A percentile compares a stretch with the other conserved stretches of the same genome.
Conservation (phyloP, 2,329 filamentous ascomycete species). For the Diplocarpon mali region DNA sequence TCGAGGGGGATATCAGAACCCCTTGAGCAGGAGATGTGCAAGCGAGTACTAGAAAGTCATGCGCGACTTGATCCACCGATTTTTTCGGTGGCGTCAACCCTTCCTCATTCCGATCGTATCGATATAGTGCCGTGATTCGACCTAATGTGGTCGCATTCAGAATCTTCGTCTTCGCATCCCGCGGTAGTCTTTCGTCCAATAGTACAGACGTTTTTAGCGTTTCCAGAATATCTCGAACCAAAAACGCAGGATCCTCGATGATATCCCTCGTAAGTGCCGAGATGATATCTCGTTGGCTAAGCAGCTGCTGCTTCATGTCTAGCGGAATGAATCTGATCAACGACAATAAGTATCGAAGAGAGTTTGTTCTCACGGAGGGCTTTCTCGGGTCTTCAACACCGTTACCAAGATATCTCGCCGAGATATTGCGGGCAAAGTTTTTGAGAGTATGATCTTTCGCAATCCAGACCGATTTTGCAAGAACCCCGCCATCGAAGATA, state of each 20-base stretch:
- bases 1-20: conserved; percentile 62
- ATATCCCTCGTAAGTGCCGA: conserved; percentile 65
- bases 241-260: conserved; percentile 62
- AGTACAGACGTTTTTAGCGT: conserved; percentile 61
- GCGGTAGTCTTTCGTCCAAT: conserved; percentile 60
- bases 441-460: conserved; percentile 70
- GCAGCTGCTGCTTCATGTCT: conserved; percentile 68
- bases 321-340: conserved; percentile 69
- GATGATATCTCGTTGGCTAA: conserved; percentile 62
- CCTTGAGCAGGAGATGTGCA: conserved; percentile 68
- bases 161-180: conserved; percentile 62
- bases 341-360: conserved; percentile 69
- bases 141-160: conserved; percentile 66
- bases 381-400: conserved; percentile 53
- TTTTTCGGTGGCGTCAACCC: conserved; percentile 32
- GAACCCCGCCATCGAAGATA: conserved; percentile 71
- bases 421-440: conserved; percentile 69
- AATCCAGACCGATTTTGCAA: conserved; percentile 68
- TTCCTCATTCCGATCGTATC: conserved; percentile 41
- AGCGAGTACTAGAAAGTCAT: conserved; percentile 62
- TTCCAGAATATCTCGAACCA: conserved; percentile 65
- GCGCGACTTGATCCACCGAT: conserved; percentile 55
- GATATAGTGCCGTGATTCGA: conserved; percentile 62
- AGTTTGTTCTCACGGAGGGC: conserved; percentile 73
- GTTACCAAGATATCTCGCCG: conserved; percentile 50